These are phyloP conservation scores for Rubia yunnanensis DNA, from an alignment of 257 asterid genomes.

Conservation along the genomic window DNA sequence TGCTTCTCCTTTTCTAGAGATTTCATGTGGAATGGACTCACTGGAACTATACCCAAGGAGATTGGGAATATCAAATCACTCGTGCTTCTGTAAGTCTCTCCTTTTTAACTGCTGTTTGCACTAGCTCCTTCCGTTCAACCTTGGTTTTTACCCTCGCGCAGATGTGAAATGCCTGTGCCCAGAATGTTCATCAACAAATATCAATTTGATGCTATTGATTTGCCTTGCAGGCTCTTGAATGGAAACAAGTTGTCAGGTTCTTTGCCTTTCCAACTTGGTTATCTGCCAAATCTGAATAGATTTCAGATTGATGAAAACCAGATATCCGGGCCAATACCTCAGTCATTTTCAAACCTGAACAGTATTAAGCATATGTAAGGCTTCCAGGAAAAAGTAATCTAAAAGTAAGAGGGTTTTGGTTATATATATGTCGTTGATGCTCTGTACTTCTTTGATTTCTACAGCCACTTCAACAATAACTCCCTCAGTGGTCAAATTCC, in stretches of 20 bases:
- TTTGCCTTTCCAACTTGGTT: constrained; percentile 36
- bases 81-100: constrained; percentile 21
- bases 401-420: background rate
- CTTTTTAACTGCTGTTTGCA: too few species aligned
- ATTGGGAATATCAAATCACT: constrained; percentile 27
- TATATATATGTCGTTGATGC: background rate
- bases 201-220: background rate
- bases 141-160: too few species aligned
- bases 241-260: constrained; percentile 39
- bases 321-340: constrained; percentile 37
- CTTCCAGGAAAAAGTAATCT: background rate
- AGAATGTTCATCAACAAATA: too few species aligned
- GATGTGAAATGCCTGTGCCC: too few species aligned
- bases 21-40: constrained; percentile 47
- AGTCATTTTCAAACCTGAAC: constrained; percentile 26
- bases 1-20: constrained; percentile 20
- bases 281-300: constrained; percentile 30
- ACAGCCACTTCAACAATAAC: constrained; percentile 46
- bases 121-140: too few species aligned
- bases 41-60: constrained; percentile 40
- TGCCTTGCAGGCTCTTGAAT: constrained; percentile 33
- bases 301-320: constrained; percentile 38
- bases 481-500: constrained; percentile 46
- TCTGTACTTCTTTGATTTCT: constrained; percentile 9
- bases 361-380: constrained; percentile 33